Conservation (phyloP, 129 eudicot species). For the Deinandra increscens region DNA sequence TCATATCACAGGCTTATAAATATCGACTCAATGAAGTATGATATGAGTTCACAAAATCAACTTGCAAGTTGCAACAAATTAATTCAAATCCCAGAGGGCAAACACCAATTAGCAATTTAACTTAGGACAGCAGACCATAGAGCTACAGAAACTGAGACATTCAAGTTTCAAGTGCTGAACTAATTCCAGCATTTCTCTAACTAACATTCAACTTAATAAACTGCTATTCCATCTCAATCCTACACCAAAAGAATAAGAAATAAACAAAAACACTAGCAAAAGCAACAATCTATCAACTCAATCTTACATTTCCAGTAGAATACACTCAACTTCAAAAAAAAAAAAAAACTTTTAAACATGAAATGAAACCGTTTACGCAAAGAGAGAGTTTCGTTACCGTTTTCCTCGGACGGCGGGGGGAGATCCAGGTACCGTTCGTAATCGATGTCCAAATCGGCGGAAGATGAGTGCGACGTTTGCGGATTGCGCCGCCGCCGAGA, state of each 20-base stretch:
- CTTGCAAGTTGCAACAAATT: not conserved
- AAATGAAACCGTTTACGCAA: not conserved
- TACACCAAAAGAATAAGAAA: not conserved
- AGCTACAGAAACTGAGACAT: not conserved
- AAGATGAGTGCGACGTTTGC: constrained; percentile 29
- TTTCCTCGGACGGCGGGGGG: constrained; percentile 44
- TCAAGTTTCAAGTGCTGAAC: not conserved
- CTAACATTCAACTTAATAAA: constrained; percentile 1
- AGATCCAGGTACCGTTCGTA: constrained; percentile 80
- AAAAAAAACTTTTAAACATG: not conserved
- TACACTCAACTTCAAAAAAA: not conserved
- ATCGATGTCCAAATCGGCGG: constrained; percentile 55
- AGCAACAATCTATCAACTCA: not conserved
- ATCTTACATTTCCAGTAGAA: constrained; percentile 6
- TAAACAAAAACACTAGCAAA: not conserved
- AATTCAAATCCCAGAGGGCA: not conserved
- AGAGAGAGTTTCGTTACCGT: constrained; percentile 40
- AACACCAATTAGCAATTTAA: not conserved
- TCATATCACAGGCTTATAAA: not conserved
- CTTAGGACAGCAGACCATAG: not conserved
- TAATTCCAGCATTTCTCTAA: not conserved
- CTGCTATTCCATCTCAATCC: not conserved
- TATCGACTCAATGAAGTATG: not conserved
- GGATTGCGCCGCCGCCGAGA: constrained; percentile 58
- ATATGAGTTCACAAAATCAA: constrained; percentile 2